Evolutionary conservation across 1,284 basidiomycete genomes (phyloP).

Genomic region (Farysia itapuensis): DNA sequence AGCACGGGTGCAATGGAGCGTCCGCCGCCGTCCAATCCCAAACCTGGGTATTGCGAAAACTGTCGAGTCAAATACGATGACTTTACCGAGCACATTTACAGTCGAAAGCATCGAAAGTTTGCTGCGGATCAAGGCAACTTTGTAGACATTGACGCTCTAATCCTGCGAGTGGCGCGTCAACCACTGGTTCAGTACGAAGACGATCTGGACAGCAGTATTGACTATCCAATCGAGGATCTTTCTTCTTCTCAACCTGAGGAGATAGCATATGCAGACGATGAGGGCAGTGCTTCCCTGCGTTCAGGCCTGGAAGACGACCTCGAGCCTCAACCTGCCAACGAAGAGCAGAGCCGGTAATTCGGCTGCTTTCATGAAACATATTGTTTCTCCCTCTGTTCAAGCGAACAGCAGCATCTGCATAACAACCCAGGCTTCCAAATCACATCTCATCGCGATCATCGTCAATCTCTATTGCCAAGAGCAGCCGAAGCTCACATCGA

Average conservation of each 20-base stretch:
- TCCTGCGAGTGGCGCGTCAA: slow-evolving; percentile 68
- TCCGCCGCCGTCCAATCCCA: slow-evolving; percentile 69
- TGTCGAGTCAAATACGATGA: slow-evolving; percentile 88
- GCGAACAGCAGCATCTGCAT: too few relatives aligned
- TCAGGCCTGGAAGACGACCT: too few relatives aligned
- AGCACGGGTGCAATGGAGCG: slow-evolving; percentile 32
- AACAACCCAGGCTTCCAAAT: too few relatives aligned
- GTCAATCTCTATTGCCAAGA: too few relatives aligned
- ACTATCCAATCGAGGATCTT: slow-evolving; percentile 21
- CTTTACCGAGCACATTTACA: slow-evolving; percentile 81
- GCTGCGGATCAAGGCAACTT: slow-evolving; percentile 81
- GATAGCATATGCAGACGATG: slow-evolving; percentile 12
- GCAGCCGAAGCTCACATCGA: too few relatives aligned
- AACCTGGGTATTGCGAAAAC: slow-evolving; percentile 97
- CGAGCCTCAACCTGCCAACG: too few relatives aligned
- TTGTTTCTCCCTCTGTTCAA: too few relatives aligned
- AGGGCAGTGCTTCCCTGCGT: slow-evolving; percentile 21
- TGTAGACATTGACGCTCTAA: slow-evolving; percentile 75
- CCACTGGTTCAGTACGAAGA: neutral
- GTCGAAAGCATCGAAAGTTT: slow-evolving; percentile 81
- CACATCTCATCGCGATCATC: too few relatives aligned
- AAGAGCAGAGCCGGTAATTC: too few relatives aligned
- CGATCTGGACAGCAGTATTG: neutral
- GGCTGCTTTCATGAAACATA: too few relatives aligned
- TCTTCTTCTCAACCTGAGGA: slow-evolving; percentile 33